Evolutionary conservation across 1,284 basidiomycete species (phyloP), one percentile per base, ranked within the genome.

Genomic region (Cutaneotrichosporon sp.): DNA sequence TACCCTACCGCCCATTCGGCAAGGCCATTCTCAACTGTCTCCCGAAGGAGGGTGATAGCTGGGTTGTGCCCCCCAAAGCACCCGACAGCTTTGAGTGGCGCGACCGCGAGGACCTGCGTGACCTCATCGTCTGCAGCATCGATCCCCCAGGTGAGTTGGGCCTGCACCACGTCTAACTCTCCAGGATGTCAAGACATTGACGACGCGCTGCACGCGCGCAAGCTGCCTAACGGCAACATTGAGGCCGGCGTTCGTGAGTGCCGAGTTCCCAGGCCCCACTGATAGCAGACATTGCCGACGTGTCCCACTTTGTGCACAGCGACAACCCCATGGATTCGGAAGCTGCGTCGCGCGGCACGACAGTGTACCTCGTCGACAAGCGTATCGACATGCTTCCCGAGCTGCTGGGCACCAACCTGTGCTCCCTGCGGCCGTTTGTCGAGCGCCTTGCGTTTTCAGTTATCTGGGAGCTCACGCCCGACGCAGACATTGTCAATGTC

Each of bases 381-480:
- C 87, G 96, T 36, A 94, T 99, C 52, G 96, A 98, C 77, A 99
- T 99, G 96, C 80, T 99, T 49, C 96, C 96, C 0, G 80, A 87
- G 15, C 79, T 99, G 9, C 80, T 99, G 9, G 96, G 96, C 2
- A 98, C 96, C 2, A 98, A 98, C 65, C 77, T 99, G 8, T 99
- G 96, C 72, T 97, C 92, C 2, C 78, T 99, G 41, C 79, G 94
- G 38, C 92, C 94, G 0, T 83, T 87, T 65, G 94, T 99, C 3
- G 96, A 98, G 76, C 80, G 96, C 35, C 76, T 98, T 30, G 96
- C 96, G 0, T 98, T 99, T 73, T 93, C 90, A 1, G 88, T 86
- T 5, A 88, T 98, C 45, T 99, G 96, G 96, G 89, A 94, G 81
- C 75, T 96, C 62, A 85, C 84, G 0, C 82, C 85, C 0, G 82